A percentile compares a stretch with the other conserved stretches of the same genome.
Conservation (phyloP, 306 rosid genomes). For the Betula pendula region DNA sequence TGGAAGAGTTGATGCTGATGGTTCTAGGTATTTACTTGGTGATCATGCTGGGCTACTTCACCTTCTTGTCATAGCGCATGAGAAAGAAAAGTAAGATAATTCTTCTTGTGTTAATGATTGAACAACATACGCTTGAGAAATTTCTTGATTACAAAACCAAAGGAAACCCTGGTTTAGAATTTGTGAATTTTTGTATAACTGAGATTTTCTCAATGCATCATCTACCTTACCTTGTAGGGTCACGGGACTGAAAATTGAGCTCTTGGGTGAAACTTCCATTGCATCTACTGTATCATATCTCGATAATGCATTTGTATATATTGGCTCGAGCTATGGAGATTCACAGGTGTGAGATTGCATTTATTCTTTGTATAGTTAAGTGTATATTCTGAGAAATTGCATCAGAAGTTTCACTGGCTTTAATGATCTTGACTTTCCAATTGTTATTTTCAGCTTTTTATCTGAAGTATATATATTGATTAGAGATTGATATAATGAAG, state of each 20-base stretch:
- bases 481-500: neutral
- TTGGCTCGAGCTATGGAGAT: slow-evolving; percentile 96
- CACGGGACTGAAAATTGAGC: slow-evolving; percentile 91
- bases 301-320: slow-evolving; percentile 85
- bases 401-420: slow-evolving; percentile 7
- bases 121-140: neutral
- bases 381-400: neutral
- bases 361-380: neutral
- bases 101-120: slow-evolving; percentile 7
- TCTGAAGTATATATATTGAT: neutral
- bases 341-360: slow-evolving; percentile 64
- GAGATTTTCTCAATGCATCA: slow-evolving; percentile 14
- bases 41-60: slow-evolving; percentile 86
- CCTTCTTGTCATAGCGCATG: slow-evolving; percentile 95
- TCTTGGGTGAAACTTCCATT: slow-evolving; percentile 94
- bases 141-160: neutral
- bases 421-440: neutral
- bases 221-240: slow-evolving; percentile 59
- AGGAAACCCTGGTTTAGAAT: neutral
- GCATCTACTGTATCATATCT: slow-evolving; percentile 95
- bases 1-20: slow-evolving; percentile 97
- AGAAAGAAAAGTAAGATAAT: slow-evolving; percentile 74
- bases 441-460: slow-evolving; percentile 18
- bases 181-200: neutral
- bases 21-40: slow-evolving; percentile 96